These are phyloP conservation scores for Saccharomycopsis fibuligera DNA, from an alignment of 805 yeast genomes.

Conservation along the genomic window DNA sequence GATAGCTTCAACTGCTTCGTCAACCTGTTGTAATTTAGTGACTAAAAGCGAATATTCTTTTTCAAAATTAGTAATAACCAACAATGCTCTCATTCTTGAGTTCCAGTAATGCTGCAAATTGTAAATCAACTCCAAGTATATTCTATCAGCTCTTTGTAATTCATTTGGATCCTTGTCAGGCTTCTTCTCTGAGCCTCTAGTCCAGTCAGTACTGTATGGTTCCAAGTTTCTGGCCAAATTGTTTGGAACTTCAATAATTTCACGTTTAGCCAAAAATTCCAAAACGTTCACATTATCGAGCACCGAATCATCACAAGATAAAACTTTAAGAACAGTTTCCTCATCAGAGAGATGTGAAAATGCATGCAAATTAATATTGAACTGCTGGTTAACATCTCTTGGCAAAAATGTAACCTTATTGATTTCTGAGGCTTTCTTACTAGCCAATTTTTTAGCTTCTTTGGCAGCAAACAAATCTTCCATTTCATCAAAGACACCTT, in stretches of 20 bases:
- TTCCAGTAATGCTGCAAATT: constrained; percentile 89
- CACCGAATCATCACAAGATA: constrained; percentile 71
- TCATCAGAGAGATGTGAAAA: constrained; percentile 57
- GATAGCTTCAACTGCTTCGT: constrained; percentile 64
- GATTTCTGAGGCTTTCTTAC: constrained; percentile 40
- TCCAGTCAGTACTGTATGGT: constrained; percentile 77
- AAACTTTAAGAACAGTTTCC: constrained; percentile 60
- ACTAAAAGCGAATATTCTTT: constrained; percentile 73
- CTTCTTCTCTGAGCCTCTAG: constrained; percentile 35
- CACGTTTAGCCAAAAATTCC: constrained; percentile 77
- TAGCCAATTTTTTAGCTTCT: constrained; percentile 47
- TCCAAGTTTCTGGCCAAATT: constrained; percentile 63
- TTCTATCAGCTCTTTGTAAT: constrained; percentile 79
- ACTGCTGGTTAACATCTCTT: constrained; percentile 86
- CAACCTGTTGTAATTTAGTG: constrained; percentile 60
- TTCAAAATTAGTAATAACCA: constrained; percentile 62
- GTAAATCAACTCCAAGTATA: constrained; percentile 75
- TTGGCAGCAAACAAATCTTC: constrained; percentile 86
- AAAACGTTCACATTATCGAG: constrained; percentile 64
- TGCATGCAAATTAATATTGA: constrained; percentile 87
- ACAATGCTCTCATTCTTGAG: constrained; percentile 79
- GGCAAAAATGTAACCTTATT: constrained; percentile 65
- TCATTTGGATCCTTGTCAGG: constrained; percentile 71
- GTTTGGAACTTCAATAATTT: constrained; percentile 68
- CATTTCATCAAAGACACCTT: constrained; percentile 78